Percentiles rank a stretch among this genome's conserved stretches.
These are phyloP conservation scores for Mollisiaceae sp. DNA, from an alignment of 2,329 filamentous ascomycete genomes.

Conservation along the genomic window DNA sequence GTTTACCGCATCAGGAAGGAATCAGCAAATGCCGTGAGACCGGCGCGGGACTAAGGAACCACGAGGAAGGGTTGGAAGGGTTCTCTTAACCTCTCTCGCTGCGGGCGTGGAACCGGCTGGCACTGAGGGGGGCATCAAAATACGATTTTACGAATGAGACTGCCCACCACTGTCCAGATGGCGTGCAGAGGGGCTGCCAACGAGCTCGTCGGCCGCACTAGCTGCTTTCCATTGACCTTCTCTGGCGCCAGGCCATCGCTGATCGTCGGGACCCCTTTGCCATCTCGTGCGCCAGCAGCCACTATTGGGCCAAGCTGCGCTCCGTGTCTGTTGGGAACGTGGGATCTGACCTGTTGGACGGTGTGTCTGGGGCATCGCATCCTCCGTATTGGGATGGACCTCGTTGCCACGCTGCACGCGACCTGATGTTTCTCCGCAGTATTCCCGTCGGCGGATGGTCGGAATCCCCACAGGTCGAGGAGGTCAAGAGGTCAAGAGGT, in stretches of 20 bases:
- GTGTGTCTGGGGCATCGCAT: not conserved
- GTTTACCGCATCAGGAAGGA: not conserved
- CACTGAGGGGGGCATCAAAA: not conserved
- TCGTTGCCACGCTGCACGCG: not conserved
- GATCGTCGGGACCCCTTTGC: not conserved
- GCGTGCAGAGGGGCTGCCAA: not conserved
- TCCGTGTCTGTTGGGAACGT: not conserved
- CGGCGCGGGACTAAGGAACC: not conserved
- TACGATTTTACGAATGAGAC: slow-evolving; percentile 6
- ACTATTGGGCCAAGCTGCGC: not conserved
- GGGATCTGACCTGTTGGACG: too few species aligned
- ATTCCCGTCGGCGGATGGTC: not conserved
- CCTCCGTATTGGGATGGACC: not conserved
- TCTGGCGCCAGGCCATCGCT: slow-evolving; percentile 2
- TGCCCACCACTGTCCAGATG: not conserved
- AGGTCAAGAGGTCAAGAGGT: not conserved
- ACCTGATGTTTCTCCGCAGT: too few species aligned
- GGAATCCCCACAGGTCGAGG: not conserved
- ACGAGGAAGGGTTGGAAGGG: not conserved
- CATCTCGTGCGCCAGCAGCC: not conserved
- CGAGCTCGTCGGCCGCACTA: not conserved
- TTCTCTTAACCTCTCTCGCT: not conserved
- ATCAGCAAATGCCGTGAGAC: slow-evolving; percentile 7
- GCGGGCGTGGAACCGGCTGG: not conserved
- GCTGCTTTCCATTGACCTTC: slow-evolving; percentile 5